Base-by-base conservation (phyloP, 805 yeast genomes). In the Candida awuae region DNA sequence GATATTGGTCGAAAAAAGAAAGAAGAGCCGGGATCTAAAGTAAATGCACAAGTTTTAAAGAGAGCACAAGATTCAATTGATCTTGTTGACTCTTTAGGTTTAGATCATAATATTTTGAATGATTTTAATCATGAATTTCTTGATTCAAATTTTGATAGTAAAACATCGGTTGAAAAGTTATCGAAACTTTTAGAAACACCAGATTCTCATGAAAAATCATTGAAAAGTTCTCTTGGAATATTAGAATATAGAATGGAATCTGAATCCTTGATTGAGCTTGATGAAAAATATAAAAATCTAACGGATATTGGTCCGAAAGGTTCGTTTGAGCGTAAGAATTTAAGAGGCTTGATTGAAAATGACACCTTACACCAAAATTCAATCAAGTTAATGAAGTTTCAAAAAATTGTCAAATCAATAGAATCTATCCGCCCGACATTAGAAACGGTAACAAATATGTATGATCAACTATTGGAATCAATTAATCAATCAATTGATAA, bases 311-410 rank as follows among this genome's bases (percentile, higher is more conserved):
- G 44, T 10, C 37, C 35, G 10, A 4, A 35, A 10, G 90, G 90
- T 0, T 70, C 78, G 2, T 63, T 79, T 26, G 63, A 77, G 2
- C 66, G 94, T 46, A 71, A 80, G 51, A 67, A 73, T 28, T 61
- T 83, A 36, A 64, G 79, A 39, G 74, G 77, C 31, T 74, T 69
- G 29, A 63, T 82, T 16, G 88, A 82, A 50, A 62, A 63, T 21
- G 84, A 80, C 39, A 53, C 81, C 22, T 57, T 81, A 29, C 70
- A 68, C 38, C 74, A 70, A 43, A 81, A 81, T 49, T 58, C 73
- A 43, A 62, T 69, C 38, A 69, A 68, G 0, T 49, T 75, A 29
- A 67, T 63, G 45, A 66, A 61, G 29, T 70, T 66, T 39, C 68
- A 56, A 48, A 69, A 65, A 35, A 70, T 63, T 45, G 71, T 63